Percentiles rank a stretch among this genome's conserved stretches.
Evolutionary conservation across 345 rosid genomes (phyloP).

Genomic region (Rhizophora mangle): DNA sequence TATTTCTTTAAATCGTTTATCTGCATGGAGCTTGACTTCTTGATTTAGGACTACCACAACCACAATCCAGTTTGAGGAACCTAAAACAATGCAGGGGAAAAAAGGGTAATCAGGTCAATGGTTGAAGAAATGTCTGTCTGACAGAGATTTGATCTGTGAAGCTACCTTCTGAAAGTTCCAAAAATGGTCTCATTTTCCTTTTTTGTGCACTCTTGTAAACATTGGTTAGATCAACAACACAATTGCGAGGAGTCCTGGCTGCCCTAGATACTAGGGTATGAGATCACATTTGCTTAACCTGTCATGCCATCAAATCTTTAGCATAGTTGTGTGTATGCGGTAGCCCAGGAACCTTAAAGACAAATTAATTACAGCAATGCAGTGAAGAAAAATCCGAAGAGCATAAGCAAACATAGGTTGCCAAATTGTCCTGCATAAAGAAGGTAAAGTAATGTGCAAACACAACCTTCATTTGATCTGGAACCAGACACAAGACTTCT

Average conservation of each 20-base stretch:
- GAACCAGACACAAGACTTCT: too few species aligned
- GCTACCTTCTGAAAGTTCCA: slow-evolving; percentile 27
- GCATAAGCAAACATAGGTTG: not conserved
- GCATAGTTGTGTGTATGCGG: slow-evolving; percentile 23
- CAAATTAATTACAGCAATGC: not conserved
- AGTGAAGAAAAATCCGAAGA: not conserved
- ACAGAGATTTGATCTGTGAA: not conserved
- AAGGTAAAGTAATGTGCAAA: not conserved
- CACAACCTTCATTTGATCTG: too few species aligned
- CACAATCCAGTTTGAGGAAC: slow-evolving; percentile 22
- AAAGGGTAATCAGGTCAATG: not conserved
- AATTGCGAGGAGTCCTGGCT: too few species aligned
- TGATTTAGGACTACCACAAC: slow-evolving; percentile 35
- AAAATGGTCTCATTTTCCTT: slow-evolving; percentile 32
- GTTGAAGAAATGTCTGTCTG: too few species aligned
- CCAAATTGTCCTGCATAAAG: not conserved
- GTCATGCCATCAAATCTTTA: slow-evolving; percentile 25
- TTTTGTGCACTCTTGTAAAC: slow-evolving; percentile 35
- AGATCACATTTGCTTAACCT: slow-evolving; percentile 25
- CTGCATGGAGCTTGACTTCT: slow-evolving; percentile 19
- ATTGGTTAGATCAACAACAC: slow-evolving; percentile 37
- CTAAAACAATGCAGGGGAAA: not conserved
- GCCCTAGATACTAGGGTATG: slow-evolving; percentile 19
- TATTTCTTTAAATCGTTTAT: slow-evolving; percentile 36
- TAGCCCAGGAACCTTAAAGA: slow-evolving; percentile 32